Evolutionary conservation across 139 green algal genomes (phyloP).

Genomic region (Picochlorum sp.): DNA sequence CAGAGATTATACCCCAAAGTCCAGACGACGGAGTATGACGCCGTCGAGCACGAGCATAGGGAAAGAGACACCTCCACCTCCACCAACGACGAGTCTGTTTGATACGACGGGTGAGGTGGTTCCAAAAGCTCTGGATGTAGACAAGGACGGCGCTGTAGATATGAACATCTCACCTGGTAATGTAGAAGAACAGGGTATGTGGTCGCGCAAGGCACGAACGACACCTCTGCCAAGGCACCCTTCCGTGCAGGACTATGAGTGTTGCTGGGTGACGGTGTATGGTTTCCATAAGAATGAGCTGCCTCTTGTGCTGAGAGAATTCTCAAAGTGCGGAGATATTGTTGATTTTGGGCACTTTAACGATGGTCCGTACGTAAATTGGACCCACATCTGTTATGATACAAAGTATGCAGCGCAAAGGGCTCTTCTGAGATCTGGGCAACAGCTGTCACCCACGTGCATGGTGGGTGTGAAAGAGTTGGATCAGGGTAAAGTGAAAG

Average conservation of each 20-base stretch:
- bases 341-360: constrained; percentile 34
- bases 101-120: constrained; percentile 14
- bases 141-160: neutral
- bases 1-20: constrained; percentile 15
- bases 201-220: no score
- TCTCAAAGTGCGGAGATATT: constrained; percentile 35
- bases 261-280: constrained; percentile 47
- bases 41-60: constrained; percentile 27
- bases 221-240: constrained; percentile 5
- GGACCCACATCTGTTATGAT: constrained; percentile 44
- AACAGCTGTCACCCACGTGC: constrained; percentile 18
- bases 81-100: constrained; percentile 24
- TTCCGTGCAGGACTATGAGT: constrained; percentile 15
- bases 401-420: constrained; percentile 39
- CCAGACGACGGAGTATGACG: constrained; percentile 35
- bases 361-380: constrained; percentile 29
- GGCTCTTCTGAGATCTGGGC: constrained; percentile 35
- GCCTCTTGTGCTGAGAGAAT: constrained; percentile 31
- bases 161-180: constrained; percentile 1
- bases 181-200: neutral
- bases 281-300: constrained; percentile 28
- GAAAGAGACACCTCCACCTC: constrained; percentile 26
- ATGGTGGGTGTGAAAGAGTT: constrained; percentile 47
- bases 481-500: constrained; percentile 9
- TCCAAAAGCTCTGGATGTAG: neutral